phyloP scores from a whole-genome alignment of 1,139 yeast species.

The Yamadazyma diospyri region DNA sequence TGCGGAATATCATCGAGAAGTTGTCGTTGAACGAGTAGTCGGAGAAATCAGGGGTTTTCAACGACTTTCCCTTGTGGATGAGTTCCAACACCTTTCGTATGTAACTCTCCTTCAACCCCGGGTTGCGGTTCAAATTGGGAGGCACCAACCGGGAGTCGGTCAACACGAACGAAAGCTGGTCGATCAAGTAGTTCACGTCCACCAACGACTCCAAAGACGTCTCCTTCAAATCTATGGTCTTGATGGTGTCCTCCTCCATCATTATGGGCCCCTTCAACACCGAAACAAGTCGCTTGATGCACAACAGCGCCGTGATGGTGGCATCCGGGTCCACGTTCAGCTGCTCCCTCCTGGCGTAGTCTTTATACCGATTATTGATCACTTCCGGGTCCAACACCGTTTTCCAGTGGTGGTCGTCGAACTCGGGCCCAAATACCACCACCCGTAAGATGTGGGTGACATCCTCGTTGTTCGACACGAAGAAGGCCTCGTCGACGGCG shows the following conservation, averaged over 20 bases:
- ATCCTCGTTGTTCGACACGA: slow-evolving; percentile 12
- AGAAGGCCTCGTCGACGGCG: slow-evolving; percentile 35
- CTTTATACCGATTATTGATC: slow-evolving; percentile 29
- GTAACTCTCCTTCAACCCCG: slow-evolving; percentile 40
- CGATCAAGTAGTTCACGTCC: slow-evolving; percentile 50
- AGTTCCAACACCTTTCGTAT: slow-evolving; percentile 50
- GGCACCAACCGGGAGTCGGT: slow-evolving; percentile 53
- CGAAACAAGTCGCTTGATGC: slow-evolving; percentile 54
- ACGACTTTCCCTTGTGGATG: slow-evolving; percentile 35
- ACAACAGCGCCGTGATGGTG: slow-evolving; percentile 49
- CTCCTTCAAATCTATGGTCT: slow-evolving; percentile 49
- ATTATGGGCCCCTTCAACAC: slow-evolving; percentile 62
- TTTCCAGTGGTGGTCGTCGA: slow-evolving; percentile 15
- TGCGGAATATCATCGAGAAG: slow-evolving; percentile 30
- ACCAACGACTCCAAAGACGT: slow-evolving; percentile 51
- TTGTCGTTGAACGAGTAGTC: slow-evolving; percentile 39
- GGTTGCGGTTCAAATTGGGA: slow-evolving; percentile 39
- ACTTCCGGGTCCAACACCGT: slow-evolving; percentile 24
- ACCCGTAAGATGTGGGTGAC: slow-evolving; percentile 29
- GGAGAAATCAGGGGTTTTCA: slow-evolving; percentile 23
- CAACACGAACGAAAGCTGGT: slow-evolving; percentile 42
- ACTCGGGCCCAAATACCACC: slow-evolving; percentile 31
- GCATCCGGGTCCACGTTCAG: slow-evolving; percentile 26
- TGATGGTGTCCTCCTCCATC: slow-evolving; percentile 36
- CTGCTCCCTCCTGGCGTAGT: slow-evolving; percentile 24